phyloP scores from a whole-genome alignment of 2,329 filamentous ascomycete species.

The Neoscytalidium dimidiatum region DNA sequence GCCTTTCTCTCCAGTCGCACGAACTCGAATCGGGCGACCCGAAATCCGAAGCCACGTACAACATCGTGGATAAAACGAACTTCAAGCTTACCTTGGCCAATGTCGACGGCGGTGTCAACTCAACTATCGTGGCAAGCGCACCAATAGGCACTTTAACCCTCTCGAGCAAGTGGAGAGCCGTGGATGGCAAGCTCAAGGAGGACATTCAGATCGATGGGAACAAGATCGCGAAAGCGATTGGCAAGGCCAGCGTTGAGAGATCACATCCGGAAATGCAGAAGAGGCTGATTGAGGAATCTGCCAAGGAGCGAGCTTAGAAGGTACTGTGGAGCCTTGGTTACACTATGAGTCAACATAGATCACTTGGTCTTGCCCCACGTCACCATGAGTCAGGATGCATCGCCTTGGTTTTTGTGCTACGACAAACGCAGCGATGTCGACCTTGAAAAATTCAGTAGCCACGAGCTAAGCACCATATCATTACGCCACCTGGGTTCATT shows the following conservation, averaged over 20 bases:
- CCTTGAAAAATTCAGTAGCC: not conserved
- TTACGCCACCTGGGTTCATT: not conserved
- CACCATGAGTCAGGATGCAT: not conserved
- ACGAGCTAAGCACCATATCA: not conserved
- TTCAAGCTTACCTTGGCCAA: not conserved
- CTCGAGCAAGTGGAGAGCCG: not conserved
- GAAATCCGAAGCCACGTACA: not conserved
- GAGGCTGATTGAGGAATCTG: not conserved
- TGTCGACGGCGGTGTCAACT: not conserved
- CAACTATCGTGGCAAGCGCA: not conserved
- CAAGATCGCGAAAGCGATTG: not conserved
- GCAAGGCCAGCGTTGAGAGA: not conserved
- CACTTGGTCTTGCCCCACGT: no score
- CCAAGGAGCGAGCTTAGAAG: not conserved
- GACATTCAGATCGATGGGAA: not conserved
- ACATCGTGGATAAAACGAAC: not conserved
- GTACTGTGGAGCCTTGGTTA: no score
- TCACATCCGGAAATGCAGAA: not conserved
- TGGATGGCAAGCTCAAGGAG: not conserved
- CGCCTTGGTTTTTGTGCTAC: not conserved
- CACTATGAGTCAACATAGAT: no score
- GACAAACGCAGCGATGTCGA: not conserved
- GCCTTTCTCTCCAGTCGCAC: not conserved
- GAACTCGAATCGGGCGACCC: not conserved
- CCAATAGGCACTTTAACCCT: not conserved